Base-by-base conservation (phyloP, 257 asterid genomes). In the Cinchona pubescens region DNA sequence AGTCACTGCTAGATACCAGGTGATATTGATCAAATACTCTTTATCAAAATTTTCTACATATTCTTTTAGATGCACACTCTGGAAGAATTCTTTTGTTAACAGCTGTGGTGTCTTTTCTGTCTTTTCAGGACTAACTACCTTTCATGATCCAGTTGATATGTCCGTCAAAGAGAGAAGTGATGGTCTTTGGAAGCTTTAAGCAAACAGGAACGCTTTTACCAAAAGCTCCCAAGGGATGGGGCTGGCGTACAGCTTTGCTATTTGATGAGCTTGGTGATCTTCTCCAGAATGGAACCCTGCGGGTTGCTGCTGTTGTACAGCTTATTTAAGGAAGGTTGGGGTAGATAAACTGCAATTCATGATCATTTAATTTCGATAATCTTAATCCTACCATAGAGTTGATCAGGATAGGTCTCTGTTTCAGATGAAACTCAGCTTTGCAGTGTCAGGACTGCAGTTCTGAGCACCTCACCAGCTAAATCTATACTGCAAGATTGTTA, bases 171-270 rank as follows among this genome's bases (percentile, higher is more conserved):
- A 84, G 98, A 84, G 99, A 94, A 86, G 98, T 95, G 73, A 86
- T 90, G 97, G 98, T 95, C 71, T 95, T 95, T 64, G 99, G 99
- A 75, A 92, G 96, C 89, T 83, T 86, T 75, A 94, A 94, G 75
- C 98, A 92, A 82, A 82, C 93, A 30, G 98, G 97, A 81, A 92
- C 98, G 19, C 98, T 95, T 78, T 82, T 95, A 30, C 98, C 99
- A 14, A 95, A 95, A 85, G 98, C 98, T 73, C 99, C 99, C 51
- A 95, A 95, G 73, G 99, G 99, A 79, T 92, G 99, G 98, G 99
- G 99, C 49, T 95, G 99, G 99, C 95, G 99, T 70, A 86, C 99
- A 2, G 97, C 99, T 35, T 83, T 95, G 80, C 67, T 91, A 64
- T 95, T 94, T 53, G 88, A 92, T 29, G 97, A 95, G 83, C 96